Conservation (phyloP, 495 filamentous ascomycete species). For the Lepidopterella palustris region DNA sequence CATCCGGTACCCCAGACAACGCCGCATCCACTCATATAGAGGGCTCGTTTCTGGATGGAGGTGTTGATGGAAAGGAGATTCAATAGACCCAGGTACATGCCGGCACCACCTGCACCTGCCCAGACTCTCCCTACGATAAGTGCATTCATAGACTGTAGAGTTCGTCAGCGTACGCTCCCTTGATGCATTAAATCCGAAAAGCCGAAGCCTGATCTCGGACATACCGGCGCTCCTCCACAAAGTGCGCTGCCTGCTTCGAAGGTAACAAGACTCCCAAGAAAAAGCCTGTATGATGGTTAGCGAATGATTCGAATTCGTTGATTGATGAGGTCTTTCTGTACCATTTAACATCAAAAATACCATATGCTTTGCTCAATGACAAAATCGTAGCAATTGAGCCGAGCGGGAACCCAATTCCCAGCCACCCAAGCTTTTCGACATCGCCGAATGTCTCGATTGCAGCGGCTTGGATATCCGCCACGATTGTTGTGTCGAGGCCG, state of each 20-base stretch:
- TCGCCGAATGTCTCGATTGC: constrained; percentile 28
- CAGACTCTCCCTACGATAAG: constrained; percentile 29
- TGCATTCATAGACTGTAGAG: constrained; percentile 13
- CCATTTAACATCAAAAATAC: constrained; percentile 28
- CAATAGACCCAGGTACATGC: constrained; percentile 22
- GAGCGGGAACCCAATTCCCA: constrained; percentile 29
- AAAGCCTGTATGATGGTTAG: constrained; percentile 7
- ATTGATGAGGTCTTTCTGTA: not conserved
- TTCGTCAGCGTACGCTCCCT: not conserved
- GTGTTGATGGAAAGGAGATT: not conserved
- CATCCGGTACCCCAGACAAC: constrained; percentile 25
- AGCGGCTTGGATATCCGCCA: constrained; percentile 37
- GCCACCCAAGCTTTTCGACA: constrained; percentile 29
- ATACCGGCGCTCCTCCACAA: constrained; percentile 26
- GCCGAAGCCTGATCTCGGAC: not conserved
- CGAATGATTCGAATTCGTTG: not conserved
- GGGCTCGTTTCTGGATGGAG: constrained; percentile 2
- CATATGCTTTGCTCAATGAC: constrained; percentile 9
- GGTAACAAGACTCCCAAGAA: constrained; percentile 17
- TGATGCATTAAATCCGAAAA: not conserved
- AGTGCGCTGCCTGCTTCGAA: constrained; percentile 30
- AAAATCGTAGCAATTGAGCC: constrained; percentile 27
- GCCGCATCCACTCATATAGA: constrained; percentile 17
- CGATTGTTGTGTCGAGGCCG: constrained; percentile 41
- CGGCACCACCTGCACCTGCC: constrained; percentile 24